These are phyloP conservation scores for Solioccasus polychromus DNA, from an alignment of 768 basidiomycete genomes.

Conservation along the genomic window DNA sequence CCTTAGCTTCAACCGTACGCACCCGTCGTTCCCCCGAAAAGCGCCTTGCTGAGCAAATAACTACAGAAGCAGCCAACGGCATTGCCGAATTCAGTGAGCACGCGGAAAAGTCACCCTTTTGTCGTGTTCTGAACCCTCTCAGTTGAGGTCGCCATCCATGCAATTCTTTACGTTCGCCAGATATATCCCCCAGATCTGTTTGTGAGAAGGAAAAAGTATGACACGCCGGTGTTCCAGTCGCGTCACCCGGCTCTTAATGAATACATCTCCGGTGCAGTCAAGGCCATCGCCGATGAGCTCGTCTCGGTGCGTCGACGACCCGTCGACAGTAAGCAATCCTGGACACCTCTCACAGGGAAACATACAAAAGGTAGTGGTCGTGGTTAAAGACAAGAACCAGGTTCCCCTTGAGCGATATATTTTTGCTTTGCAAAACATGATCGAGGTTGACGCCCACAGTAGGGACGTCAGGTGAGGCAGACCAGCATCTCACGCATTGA, in stretches of 20 bases:
- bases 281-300: slow-evolving; percentile 79
- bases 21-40: neutral
- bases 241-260: slow-evolving; percentile 87
- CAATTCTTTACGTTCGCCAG: slow-evolving; percentile 86
- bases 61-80: slow-evolving; percentile 58
- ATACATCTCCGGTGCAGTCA: slow-evolving; percentile 86
- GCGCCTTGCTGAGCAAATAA: slow-evolving; percentile 10
- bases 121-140: slow-evolving; percentile 7
- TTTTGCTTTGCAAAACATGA: slow-evolving; percentile 82
- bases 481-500: neutral
- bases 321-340: neutral
- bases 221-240: slow-evolving; percentile 88
- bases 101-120: neutral
- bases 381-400: slow-evolving; percentile 81
- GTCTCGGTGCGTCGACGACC: slow-evolving; percentile 42
- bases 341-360: slow-evolving; percentile 50
- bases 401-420: slow-evolving; percentile 86
- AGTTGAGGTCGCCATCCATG: slow-evolving; percentile 96
- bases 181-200: slow-evolving; percentile 91
- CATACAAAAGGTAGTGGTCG: slow-evolving; percentile 75
- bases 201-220: slow-evolving; percentile 82
- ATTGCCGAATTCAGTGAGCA: slow-evolving; percentile 70
- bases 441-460: slow-evolving; percentile 64
- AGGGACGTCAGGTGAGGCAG: slow-evolving; percentile 60
- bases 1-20: slow-evolving; percentile 40